Evolutionary conservation across 179 eudicot species (phyloP), one percentile per base, ranked within the genome.

Genomic region (Silene coronaria): DNA sequence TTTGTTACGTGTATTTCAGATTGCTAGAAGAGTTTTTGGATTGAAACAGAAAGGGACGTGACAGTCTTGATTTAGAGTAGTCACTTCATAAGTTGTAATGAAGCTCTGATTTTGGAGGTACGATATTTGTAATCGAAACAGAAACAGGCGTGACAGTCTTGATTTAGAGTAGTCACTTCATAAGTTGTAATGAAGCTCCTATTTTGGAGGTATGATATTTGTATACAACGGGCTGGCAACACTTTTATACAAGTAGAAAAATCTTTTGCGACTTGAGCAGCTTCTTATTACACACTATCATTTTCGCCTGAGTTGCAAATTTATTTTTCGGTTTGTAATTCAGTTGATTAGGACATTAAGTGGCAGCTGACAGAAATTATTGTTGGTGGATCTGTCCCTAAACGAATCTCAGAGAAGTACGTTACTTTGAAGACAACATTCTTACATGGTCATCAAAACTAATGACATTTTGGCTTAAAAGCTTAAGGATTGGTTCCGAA

Each of bases 401-500:
- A 26, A 11, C 11, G 48, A 22, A 10, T 11, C 65, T 7, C 58
- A 51, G 58, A 61, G 30, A 24, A 7, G 6, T 11, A 23, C 30
- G 30, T 61, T 61, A 24, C 22, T 17, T 27, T 30, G 21, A 45
- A 38, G 77, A 55, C 66, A 75, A 60, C 60, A 61, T 68, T 45
- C 71, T 61, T 24, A 61, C 66, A 61, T 22, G 66, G 17, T 8
- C 66, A 61, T 1, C n/a, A 61, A 24, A 62, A 61, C 4, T 24
- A 10, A 13, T 22, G 66, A 64, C 32, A 16, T 65, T 46, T 63
- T 76, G 64, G 77, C 74, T 64, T 57, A 28, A 60, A 60, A 72
- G 74, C 74, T 58, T n/a, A 66, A 76, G 63, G 14, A 42, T 28
- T 23, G 67, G 71, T 78, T 59, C 26, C 58, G 58, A 76, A 57